Percentiles rank a stretch among this genome's conserved stretches.
Conservation (phyloP, 148 eudicot genomes). For the Dianthus caryophyllus region DNA sequence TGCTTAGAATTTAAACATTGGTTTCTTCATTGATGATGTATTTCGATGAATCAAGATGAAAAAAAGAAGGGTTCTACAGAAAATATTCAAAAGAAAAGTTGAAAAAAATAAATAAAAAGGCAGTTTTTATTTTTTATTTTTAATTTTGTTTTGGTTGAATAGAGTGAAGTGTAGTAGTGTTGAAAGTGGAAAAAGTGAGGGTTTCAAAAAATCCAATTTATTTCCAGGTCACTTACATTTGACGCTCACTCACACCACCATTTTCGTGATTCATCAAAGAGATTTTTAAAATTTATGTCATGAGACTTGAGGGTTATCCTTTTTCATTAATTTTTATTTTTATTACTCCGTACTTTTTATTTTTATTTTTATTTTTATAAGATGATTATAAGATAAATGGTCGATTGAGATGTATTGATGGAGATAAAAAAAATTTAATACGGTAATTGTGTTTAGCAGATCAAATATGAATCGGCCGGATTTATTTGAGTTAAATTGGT, state of each 20-base stretch:
- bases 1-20: background rate
- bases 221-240: slow-evolving; percentile 8
- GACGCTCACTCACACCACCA: slow-evolving; percentile 5
- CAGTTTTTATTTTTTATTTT: slow-evolving; percentile 6
- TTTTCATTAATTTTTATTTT: no score
- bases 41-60: background rate
- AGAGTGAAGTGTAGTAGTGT: background rate
- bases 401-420: no score
- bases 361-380: no score
- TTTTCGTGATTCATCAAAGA: slow-evolving; percentile 6
- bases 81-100: background rate
- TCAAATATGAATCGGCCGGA: no score
- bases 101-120: slow-evolving; percentile 4
- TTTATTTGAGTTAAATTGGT: no score
- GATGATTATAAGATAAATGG: no score
- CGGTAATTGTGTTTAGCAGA: no score
- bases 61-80: background rate
- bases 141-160: background rate
- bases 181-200: slow-evolving; percentile 12
- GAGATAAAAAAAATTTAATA: no score
- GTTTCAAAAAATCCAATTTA: slow-evolving; percentile 7
- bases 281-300: no score
- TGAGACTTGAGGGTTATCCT: no score
- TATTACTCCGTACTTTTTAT: no score
- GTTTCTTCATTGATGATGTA: background rate